Evolutionary conservation across 176 grass and related monocot species (phyloP).

Genomic region (Cenchrus purpureus): DNA sequence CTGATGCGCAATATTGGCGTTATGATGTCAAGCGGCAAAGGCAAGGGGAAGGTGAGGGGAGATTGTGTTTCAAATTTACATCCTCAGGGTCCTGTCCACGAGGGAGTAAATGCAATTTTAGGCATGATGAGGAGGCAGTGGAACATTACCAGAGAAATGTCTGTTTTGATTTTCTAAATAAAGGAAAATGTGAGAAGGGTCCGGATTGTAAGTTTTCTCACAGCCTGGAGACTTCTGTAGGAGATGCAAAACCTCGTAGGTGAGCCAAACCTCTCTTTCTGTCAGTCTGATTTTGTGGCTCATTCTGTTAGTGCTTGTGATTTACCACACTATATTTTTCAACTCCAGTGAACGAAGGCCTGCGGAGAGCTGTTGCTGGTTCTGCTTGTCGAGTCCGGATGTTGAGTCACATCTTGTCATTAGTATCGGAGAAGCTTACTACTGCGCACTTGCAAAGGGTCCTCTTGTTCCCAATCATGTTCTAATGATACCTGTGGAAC

Average conservation of each 20-base stretch:
- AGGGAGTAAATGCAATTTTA: constrained; percentile 65
- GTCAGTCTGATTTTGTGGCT: not conserved
- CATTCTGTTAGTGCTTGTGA: constrained; percentile 11
- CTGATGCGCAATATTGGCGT: constrained; percentile 83
- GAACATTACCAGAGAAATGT: constrained; percentile 74
- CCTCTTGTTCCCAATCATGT: constrained; percentile 87
- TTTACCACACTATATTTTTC: constrained; percentile 33
- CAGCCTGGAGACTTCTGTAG: constrained; percentile 57
- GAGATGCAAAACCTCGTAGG: constrained; percentile 58
- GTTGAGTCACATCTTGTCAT: constrained; percentile 87
- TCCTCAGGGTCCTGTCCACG: constrained; percentile 73
- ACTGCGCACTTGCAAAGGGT: constrained; percentile 89
- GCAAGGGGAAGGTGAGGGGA: constrained; percentile 55
- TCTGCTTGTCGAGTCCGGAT: constrained; percentile 91
- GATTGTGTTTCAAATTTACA: constrained; percentile 87
- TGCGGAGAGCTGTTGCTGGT: constrained; percentile 80
- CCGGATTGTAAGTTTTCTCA: constrained; percentile 76
- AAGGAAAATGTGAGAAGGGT: constrained; percentile 84
- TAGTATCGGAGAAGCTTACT: constrained; percentile 87
- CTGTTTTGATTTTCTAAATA: constrained; percentile 97
- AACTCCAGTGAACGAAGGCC: constrained; percentile 50
- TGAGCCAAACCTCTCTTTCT: constrained; percentile 39
- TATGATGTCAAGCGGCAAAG: constrained; percentile 88
- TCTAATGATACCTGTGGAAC: constrained; percentile 80
- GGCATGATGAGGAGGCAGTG: constrained; percentile 72